Conservation (phyloP, 306 rosid species). For the Pyrus communis region DNA sequence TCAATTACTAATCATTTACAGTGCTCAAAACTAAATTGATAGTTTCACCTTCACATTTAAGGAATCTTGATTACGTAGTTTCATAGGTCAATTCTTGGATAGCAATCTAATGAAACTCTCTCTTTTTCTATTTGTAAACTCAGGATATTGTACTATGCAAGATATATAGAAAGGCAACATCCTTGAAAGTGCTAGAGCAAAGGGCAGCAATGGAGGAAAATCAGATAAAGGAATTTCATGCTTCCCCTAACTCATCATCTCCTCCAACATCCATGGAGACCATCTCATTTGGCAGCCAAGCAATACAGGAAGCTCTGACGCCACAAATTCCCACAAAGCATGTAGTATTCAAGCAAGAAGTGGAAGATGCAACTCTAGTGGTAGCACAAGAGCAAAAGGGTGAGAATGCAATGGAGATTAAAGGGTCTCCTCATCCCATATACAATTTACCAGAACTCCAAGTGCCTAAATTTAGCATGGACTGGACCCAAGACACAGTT, state of each 20-base stretch:
- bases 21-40: not conserved
- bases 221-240: slow-evolving; percentile 32
- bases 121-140: not conserved
- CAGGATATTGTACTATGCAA: slow-evolving; percentile 91
- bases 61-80: not conserved
- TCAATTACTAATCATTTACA: not conserved
- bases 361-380: slow-evolving; percentile 13
- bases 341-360: slow-evolving; percentile 39
- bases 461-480: slow-evolving; percentile 43
- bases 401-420: slow-evolving; percentile 15
- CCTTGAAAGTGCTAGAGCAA: slow-evolving; percentile 86
- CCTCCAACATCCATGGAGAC: slow-evolving; percentile 56
- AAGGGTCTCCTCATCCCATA: slow-evolving; percentile 21
- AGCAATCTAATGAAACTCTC: not conserved
- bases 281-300: slow-evolving; percentile 30
- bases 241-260: slow-evolving; percentile 31
- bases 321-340: slow-evolving; percentile 10
- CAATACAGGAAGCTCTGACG: slow-evolving; percentile 22
- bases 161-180: slow-evolving; percentile 90
- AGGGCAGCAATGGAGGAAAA: slow-evolving; percentile 81
- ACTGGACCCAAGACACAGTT: slow-evolving; percentile 69
- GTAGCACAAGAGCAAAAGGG: not conserved
- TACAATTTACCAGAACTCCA: slow-evolving; percentile 53
- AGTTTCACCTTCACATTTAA: not conserved
- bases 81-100: not conserved